Evolutionary conservation across 2,329 filamentous ascomycete genomes (phyloP).

Genomic region (Falciphora oryzae): DNA sequence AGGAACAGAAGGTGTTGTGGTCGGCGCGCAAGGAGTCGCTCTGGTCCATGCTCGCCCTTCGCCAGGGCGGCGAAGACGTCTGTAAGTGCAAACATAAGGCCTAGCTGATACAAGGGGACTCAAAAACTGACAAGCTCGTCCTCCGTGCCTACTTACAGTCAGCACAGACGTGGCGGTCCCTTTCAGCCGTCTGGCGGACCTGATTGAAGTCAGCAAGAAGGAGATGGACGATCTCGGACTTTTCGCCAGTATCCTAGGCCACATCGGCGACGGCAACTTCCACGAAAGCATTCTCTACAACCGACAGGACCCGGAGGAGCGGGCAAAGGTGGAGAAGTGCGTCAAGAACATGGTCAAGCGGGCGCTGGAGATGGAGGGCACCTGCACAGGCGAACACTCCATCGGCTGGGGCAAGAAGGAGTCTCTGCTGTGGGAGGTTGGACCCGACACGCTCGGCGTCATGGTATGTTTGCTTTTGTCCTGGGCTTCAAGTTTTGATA

Average conservation of each 20-base stretch:
- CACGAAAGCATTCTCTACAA: conserved; percentile 91
- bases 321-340: conserved; percentile 69
- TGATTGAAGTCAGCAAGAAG: conserved; percentile 78
- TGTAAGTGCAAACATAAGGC: conserved; percentile 25
- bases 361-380: conserved; percentile 92
- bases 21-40: conserved; percentile 74
- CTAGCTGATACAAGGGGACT: not conserved
- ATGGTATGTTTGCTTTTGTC: conserved; percentile 46
- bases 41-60: conserved; percentile 75
- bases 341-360: conserved; percentile 87
- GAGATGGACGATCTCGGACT: conserved; percentile 81
- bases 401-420: conserved; percentile 84
- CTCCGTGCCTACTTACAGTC: conserved; percentile 23
- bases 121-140: not conserved
- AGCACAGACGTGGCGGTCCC: conserved; percentile 82
- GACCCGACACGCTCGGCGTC: conserved; percentile 70
- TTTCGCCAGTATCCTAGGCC: conserved; percentile 82
- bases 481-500: not conserved
- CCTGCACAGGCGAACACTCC: conserved; percentile 84
- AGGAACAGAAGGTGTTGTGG: conserved; percentile 73
- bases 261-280: conserved; percentile 93
- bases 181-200: conserved; percentile 66
- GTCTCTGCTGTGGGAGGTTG: conserved; percentile 72
- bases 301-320: conserved; percentile 60
- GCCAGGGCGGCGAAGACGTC: conserved; percentile 61